These are phyloP conservation scores for Trametes hirsuta DNA, from an alignment of 1,284 basidiomycete species.

Conservation along the genomic window DNA sequence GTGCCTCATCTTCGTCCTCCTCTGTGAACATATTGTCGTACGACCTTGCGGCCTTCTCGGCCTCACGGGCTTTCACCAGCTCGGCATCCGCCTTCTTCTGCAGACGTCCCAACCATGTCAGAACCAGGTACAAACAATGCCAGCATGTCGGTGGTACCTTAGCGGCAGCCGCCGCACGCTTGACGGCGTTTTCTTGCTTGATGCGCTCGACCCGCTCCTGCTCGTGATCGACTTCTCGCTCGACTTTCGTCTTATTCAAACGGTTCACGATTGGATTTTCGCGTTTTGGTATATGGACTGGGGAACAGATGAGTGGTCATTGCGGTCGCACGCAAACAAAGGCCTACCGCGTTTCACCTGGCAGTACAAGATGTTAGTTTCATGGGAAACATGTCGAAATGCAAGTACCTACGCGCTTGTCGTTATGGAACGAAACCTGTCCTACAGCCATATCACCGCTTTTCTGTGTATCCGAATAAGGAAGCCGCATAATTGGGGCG, in stretches of 20 bases:
- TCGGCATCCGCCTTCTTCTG: conserved; percentile 77
- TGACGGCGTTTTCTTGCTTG: conserved; percentile 71
- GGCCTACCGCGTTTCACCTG: conserved; percentile 78
- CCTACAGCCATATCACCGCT: conserved; percentile 96
- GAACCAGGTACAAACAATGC: background rate
- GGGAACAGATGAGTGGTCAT: background rate
- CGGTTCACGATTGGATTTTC: conserved; percentile 94
- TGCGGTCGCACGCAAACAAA: background rate
- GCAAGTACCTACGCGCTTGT: conserved; percentile 66
- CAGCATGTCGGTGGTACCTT: conserved; percentile 45
- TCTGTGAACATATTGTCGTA: conserved; percentile 69
- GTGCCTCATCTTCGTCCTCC: conserved; percentile 47
- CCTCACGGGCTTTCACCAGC: conserved; percentile 65
- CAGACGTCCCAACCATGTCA: background rate
- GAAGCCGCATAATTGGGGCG: background rate
- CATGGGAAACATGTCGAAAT: background rate
- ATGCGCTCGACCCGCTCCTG: conserved; percentile 84
- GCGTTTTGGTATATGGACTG: conserved; percentile 79
- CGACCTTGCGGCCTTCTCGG: conserved; percentile 77
- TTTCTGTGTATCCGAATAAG: conserved; percentile 61
- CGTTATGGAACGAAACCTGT: conserved; percentile 92
- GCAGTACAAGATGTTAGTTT: background rate
- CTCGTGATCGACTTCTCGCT: conserved; percentile 89
- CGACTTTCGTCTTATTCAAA: conserved; percentile 92
- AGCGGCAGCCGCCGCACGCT: conserved; percentile 66